Conservation (phyloP, 371 early-diverging fungal species). For the Haplosporangium sp. region DNA sequence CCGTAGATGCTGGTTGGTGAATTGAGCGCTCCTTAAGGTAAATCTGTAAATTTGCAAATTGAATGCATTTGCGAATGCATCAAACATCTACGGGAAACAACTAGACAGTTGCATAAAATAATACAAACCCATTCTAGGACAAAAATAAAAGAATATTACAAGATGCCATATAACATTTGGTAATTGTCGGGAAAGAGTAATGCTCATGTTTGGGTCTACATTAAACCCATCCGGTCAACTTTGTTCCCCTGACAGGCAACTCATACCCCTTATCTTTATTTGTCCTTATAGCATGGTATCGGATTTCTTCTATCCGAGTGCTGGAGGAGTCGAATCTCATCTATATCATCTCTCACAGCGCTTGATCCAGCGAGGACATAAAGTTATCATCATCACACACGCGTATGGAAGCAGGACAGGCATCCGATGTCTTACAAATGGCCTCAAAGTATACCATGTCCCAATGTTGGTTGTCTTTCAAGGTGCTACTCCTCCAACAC, state of each 20-base stretch:
- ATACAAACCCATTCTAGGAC: neutral
- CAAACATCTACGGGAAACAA: no score
- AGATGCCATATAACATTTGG: slow-evolving; percentile 70
- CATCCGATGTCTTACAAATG: slow-evolving; percentile 91
- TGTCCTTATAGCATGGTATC: slow-evolving; percentile 79
- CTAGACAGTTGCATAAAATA: no score
- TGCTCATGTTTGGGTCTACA: neutral
- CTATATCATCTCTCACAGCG: slow-evolving; percentile 93
- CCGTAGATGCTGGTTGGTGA: no score
- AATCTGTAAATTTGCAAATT: no score
- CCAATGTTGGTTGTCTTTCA: slow-evolving; percentile 89
- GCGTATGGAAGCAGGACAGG: slow-evolving; percentile 89
- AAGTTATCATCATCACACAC: slow-evolving; percentile 92
- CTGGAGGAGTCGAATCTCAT: slow-evolving; percentile 99
- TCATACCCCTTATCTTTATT: neutral
- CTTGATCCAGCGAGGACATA: slow-evolving; percentile 93
- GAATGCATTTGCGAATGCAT: no score
- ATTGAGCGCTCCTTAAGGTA: no score
- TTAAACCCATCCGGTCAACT: neutral
- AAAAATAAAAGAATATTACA: neutral
- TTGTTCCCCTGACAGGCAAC: neutral
- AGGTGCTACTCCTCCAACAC: slow-evolving; percentile 94
- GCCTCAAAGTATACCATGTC: slow-evolving; percentile 98
- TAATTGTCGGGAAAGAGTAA: slow-evolving; percentile 17
- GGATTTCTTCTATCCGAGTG: slow-evolving; percentile 98